Conservation (phyloP, 2,329 filamentous ascomycete species). For the Xylogone sp. region DNA sequence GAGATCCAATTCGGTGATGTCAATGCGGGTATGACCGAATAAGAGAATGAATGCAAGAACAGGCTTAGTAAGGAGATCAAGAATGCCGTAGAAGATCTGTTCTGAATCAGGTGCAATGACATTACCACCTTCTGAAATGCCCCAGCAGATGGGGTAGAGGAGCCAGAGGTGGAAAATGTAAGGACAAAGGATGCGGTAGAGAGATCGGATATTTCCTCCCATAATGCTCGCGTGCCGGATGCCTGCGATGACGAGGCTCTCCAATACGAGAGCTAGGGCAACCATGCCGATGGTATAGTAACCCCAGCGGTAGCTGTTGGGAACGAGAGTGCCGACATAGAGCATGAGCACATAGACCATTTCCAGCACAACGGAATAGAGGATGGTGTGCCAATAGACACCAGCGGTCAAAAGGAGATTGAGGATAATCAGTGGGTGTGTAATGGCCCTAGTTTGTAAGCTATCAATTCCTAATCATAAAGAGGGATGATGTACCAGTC, state of each 20-base stretch:
- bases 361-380: slow-evolving; percentile 59
- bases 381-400: slow-evolving; percentile 60
- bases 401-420: slow-evolving; percentile 62
- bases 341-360: slow-evolving; percentile 65
- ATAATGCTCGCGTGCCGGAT: slow-evolving; percentile 51
- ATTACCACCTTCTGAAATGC: slow-evolving; percentile 60
- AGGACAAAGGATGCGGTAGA: slow-evolving; percentile 52
- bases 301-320: slow-evolving; percentile 63
- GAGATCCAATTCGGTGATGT: no score
- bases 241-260: slow-evolving; percentile 52
- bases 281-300: slow-evolving; percentile 56
- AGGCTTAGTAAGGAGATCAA: slow-evolving; percentile 63
- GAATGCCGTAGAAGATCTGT: slow-evolving; percentile 63
- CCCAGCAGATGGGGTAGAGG: slow-evolving; percentile 63
- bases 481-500: slow-evolving; percentile 51
- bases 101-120: slow-evolving; percentile 63
- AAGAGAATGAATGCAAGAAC: slow-evolving; percentile 58
- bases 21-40: slow-evolving; percentile 18
- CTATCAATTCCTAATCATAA: no score
- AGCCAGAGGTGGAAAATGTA: slow-evolving; percentile 60
- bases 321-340: slow-evolving; percentile 61
- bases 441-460: background rate
- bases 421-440: slow-evolving; percentile 45
- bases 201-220: slow-evolving; percentile 47
- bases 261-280: slow-evolving; percentile 57